These are phyloP conservation scores for Wickerhamiella australiensis DNA, from an alignment of 805 yeast species.

Conservation along the genomic window DNA sequence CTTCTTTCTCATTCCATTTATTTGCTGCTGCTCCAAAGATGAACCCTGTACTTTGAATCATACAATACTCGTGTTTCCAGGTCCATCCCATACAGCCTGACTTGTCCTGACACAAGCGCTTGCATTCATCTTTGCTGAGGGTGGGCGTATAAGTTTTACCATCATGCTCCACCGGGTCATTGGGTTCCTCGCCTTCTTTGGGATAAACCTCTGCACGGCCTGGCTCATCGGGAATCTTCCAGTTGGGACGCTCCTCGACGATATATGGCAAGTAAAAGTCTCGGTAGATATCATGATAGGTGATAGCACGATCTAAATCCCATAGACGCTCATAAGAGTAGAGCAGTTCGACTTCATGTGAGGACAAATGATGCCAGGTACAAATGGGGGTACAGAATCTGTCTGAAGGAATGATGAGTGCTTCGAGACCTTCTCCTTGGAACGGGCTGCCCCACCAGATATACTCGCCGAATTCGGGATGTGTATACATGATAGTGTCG, in stretches of 20 bases:
- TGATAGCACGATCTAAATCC: conserved; percentile 18
- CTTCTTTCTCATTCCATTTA: conserved; percentile 13
- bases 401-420: conserved; percentile 16
- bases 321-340: conserved; percentile 28
- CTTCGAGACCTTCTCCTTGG: conserved; percentile 27
- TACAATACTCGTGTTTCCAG: conserved; percentile 12
- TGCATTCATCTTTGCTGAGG: conserved; percentile 13
- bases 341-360: conserved; percentile 27
- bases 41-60: conserved; percentile 13
- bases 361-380: conserved; percentile 28
- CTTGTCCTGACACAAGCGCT: conserved; percentile 11
- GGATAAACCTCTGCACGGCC: conserved; percentile 16
- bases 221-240: conserved; percentile 18
- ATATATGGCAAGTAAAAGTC: conserved; percentile 28
- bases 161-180: conserved; percentile 2
- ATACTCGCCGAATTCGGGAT: conserved; percentile 13
- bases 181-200: conserved; percentile 6
- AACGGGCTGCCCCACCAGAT: conserved; percentile 17
- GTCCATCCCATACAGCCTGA: conserved; percentile 15
- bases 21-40: conserved; percentile 15
- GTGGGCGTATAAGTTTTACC: conserved; percentile 13
- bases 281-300: conserved; percentile 26
- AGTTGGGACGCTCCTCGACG: conserved; percentile 18
- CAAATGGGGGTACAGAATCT: conserved; percentile 28
- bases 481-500: conserved; percentile 14